Percentiles rank a stretch among this genome's conserved stretches.
These are phyloP conservation scores for Sphagnum fallax DNA, from an alignment of 228 moss, liverwort and hornwort genomes.

Conservation along the genomic window DNA sequence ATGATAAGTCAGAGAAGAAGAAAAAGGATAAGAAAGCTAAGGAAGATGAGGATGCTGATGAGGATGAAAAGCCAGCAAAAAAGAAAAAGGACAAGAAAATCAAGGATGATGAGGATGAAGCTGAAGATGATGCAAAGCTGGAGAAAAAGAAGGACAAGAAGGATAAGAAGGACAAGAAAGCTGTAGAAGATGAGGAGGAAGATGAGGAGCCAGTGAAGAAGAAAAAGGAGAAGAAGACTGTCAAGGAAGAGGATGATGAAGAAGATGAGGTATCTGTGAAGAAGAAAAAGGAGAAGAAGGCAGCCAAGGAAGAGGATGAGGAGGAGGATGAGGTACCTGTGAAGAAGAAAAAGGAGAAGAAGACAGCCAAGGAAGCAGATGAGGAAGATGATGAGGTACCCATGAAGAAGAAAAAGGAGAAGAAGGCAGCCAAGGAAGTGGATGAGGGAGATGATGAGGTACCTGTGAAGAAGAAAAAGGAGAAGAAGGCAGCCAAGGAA, in stretches of 20 bases:
- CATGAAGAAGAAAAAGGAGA: not conserved
- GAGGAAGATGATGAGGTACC: too few species aligned
- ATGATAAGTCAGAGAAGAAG: too few species aligned
- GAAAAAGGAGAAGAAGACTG: constrained; percentile 4
- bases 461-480: not conserved
- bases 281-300: not conserved
- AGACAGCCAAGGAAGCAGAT: not conserved
- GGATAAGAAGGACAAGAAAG: constrained; percentile 4
- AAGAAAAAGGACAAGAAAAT: constrained; percentile 8
- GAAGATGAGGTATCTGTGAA: not conserved
- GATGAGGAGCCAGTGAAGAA: too few species aligned
- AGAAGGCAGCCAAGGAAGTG: not conserved
- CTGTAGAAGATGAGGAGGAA: too few species aligned
- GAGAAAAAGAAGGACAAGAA: constrained; percentile 10
- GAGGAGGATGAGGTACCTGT: not conserved
- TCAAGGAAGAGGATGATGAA: not conserved
- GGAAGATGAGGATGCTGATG: not conserved
- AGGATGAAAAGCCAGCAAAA: constrained; percentile 11
- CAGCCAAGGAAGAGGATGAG: not conserved
- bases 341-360: not conserved
- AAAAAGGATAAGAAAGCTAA: not conserved
- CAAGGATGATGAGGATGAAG: constrained; percentile 4
- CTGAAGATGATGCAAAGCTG: not conserved
- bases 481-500: too few species aligned
- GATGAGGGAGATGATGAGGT: not conserved